Evolutionary conservation across 139 green algal species (phyloP), one percentile per base, ranked within the genome.

Genomic region (Tetraselmis striata): DNA sequence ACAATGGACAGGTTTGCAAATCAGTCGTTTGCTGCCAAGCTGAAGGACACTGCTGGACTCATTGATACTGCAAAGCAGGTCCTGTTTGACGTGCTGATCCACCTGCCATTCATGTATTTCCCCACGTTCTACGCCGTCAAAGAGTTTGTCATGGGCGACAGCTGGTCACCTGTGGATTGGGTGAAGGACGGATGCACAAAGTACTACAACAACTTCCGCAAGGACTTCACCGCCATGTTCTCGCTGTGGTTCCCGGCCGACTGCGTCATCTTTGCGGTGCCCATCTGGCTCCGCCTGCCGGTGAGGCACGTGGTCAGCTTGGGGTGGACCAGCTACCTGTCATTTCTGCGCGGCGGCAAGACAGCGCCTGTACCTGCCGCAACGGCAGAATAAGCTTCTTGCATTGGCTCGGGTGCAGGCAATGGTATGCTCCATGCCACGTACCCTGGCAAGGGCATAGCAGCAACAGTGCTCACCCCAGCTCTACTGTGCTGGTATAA

Each of bases 101-200:
- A 81, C 78, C 30, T 81, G 30, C 30, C 78, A 1, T 75, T 81
- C 78, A 81, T 81, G 23, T 81, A 81, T 24, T 30, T 76, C 0
- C 78, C 78, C 30, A 75, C 31, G 26, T 81, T 81, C 31, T 76
- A 76, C 32, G 30, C 18, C n/a, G 30, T 81, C 26, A 81, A 81
- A 24, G 78, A 81, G 78, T 30, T 81, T 29, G 31, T 81, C 25
- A 29, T 67, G 78, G 78, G 78, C 25, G 27, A 28, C 2, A 76
- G 11, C 27, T 32, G 30, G 30, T 24, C 32, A 2, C 78, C 78
- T 75, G 78, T 81, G 32, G 78, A 75, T 2, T 81, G 78, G 78
- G 78, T 81, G 26, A 75, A 75, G 31, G 31, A 81, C 32, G 78
- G 32, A 2, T 76, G 78, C 31, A 75, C 30, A 2, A 81, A 81